Evolutionary conservation across 495 filamentous ascomycete genomes (phyloP), one percentile per base, ranked within the genome.

Genomic region (Lophiostoma macrostomum): DNA sequence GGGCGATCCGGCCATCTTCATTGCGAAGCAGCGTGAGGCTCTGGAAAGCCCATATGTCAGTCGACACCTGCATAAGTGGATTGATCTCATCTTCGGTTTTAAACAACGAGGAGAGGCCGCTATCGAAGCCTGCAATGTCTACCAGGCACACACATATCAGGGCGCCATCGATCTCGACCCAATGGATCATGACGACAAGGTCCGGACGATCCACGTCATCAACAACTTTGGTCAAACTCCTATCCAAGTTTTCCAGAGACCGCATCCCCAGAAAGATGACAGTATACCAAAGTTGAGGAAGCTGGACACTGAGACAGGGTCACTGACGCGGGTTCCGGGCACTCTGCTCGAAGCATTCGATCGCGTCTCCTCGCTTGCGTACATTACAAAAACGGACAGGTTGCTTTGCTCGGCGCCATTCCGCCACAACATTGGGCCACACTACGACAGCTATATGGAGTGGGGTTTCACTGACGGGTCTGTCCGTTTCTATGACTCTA

Each of bases 201-300:
- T 87, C 14, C 87, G 88, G 4, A 91, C 89, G 0, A 96, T 96
- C 58, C 87, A 89, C 20, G 95, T 96, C 63, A 96, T 98, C 53
- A 90, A 98, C 70, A 96, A 96, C 64, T 98, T 98, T 69, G 93
- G 93, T 1, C 93, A 98, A 67, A 98, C 94, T 11, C 94, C 94
- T 1, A 82, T 91, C 68, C 93, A 98, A 68, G 84, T 96, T 16
- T 98, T 96, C 68, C 82, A 81, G 24, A 81, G 84, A 53, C 75
- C 83, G 13, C 93, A 98, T 69, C 80, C 84, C 6, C 66, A 77
- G 28, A 79, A 85, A 31, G 91, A 97, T 59, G 77, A 83, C 34
- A 69, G 75, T 22, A 66, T 71, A 16, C 70, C 79, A n/a, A 80
- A 79, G 29, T 70, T 76, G 20, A 81, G 76, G 48, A 75, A 88